Evolutionary conservation across 2,329 filamentous ascomycete species (phyloP).

Genomic region (Colletotrichum sansevieriae): DNA sequence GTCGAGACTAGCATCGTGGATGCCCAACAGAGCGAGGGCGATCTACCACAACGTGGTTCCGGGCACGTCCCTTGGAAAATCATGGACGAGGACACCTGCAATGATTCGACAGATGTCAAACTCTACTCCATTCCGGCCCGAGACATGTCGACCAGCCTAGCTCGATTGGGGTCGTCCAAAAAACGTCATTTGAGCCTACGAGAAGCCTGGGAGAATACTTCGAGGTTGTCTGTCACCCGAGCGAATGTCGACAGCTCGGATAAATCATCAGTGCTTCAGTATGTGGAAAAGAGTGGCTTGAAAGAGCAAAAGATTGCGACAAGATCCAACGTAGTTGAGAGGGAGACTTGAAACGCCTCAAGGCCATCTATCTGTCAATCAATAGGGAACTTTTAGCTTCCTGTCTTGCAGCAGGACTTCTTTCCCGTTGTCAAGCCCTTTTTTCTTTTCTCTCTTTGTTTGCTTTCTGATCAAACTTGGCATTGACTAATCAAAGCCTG

Average conservation of each 20-base stretch:
- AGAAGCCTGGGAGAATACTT: not conserved
- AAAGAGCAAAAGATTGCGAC: no score
- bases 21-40: conserved; percentile 29
- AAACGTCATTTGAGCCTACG: conserved; percentile 14
- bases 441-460: conserved; percentile 16
- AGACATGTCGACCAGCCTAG: conserved; percentile 30
- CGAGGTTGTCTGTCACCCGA: not conserved
- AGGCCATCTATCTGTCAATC: not conserved
- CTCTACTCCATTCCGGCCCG: conserved; percentile 20
- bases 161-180: conserved; percentile 24
- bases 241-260: not conserved
- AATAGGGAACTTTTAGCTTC: no score
- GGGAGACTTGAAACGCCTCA: not conserved
- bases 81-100: not conserved
- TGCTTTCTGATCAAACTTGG: conserved; percentile 19
- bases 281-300: no score
- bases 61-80: conserved; percentile 21
- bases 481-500: conserved; percentile 22
- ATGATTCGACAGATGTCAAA: conserved; percentile 25
- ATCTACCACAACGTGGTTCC: conserved; percentile 14
- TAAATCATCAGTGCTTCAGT: not conserved
- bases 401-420: not conserved
- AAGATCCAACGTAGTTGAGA: not conserved
- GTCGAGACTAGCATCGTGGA: conserved; percentile 9
- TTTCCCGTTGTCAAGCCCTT: not conserved